Percentiles rank a stretch among this genome's conserved stretches.
These are phyloP conservation scores for Primulina eburnea DNA, from an alignment of 257 asterid genomes.

Conservation along the genomic window DNA sequence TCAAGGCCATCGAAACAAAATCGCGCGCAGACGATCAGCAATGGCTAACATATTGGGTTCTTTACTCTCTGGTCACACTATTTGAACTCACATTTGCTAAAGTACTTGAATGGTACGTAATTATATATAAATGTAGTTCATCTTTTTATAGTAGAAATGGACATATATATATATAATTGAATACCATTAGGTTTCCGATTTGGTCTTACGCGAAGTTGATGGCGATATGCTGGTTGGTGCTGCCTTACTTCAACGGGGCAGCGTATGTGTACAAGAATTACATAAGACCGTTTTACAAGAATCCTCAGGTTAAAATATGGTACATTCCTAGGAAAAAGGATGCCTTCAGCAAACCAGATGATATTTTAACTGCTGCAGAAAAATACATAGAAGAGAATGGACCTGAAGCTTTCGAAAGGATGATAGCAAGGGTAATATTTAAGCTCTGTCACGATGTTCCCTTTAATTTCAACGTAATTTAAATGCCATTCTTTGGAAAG, in stretches of 20 bases:
- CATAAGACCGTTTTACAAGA: slow-evolving; percentile 74
- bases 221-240: slow-evolving; percentile 80
- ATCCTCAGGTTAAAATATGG: slow-evolving; percentile 74
- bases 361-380: slow-evolving; percentile 72
- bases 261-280: slow-evolving; percentile 71
- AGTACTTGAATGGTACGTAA: slow-evolving; percentile 61
- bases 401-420: slow-evolving; percentile 78
- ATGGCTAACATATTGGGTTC: slow-evolving; percentile 97
- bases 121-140: not conserved
- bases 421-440: slow-evolving; percentile 73
- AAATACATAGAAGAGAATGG: slow-evolving; percentile 76
- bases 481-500: too few species aligned
- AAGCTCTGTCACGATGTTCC: too few species aligned
- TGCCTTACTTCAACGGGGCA: slow-evolving; percentile 90
- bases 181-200: slow-evolving; percentile 61
- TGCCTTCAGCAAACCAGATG: slow-evolving; percentile 69
- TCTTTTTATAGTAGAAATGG: not conserved
- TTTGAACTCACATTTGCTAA: slow-evolving; percentile 80
- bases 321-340: slow-evolving; percentile 62
- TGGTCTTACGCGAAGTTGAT: slow-evolving; percentile 76
- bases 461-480: too few species aligned
- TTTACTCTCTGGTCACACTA: slow-evolving; percentile 71
- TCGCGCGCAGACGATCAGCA: slow-evolving; percentile 73
- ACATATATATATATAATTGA: not conserved
- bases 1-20: slow-evolving; percentile 82